Percentiles rank a stretch among this genome's conserved stretches.
Conservation (phyloP, 2,329 filamentous ascomycete species). For the Emergomyces pasteurianus region DNA sequence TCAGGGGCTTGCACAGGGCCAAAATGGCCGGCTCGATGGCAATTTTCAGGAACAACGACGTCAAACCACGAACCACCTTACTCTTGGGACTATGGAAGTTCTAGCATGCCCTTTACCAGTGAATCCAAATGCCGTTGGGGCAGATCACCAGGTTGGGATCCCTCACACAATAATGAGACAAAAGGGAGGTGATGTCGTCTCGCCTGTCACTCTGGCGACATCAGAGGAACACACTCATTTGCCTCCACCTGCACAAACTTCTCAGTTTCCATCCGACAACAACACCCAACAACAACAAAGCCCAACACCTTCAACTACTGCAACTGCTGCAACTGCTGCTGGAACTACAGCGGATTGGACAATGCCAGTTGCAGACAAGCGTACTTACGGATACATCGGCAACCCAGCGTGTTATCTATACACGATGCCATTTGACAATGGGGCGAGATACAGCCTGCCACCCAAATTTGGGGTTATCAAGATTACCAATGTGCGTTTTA, state of each 20-base stretch:
- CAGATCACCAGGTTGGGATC: background rate
- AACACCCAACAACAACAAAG: background rate
- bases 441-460: constrained; percentile 12
- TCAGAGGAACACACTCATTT: background rate
- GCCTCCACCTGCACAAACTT: constrained; percentile 1
- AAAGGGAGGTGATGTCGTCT: background rate
- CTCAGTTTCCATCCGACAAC: background rate
- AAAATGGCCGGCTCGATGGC: background rate
- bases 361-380: background rate
- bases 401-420: constrained; percentile 11
- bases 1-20: background rate
- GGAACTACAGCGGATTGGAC: background rate
- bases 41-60: background rate
- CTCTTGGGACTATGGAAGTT: background rate
- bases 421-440: constrained; percentile 21
- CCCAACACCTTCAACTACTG: background rate
- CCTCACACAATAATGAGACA: background rate
- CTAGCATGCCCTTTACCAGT: background rate
- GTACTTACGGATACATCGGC: background rate
- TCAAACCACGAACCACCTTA: background rate
- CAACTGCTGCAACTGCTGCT: background rate
- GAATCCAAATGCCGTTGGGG: background rate
- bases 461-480: constrained; percentile 22
- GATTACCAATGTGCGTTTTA: constrained; percentile 25
- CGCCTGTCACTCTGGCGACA: background rate